A percentile compares a stretch with the other conserved stretches of the same genome.
Conservation (phyloP, 768 basidiomycete species). For the Russula griseocarnosa region DNA sequence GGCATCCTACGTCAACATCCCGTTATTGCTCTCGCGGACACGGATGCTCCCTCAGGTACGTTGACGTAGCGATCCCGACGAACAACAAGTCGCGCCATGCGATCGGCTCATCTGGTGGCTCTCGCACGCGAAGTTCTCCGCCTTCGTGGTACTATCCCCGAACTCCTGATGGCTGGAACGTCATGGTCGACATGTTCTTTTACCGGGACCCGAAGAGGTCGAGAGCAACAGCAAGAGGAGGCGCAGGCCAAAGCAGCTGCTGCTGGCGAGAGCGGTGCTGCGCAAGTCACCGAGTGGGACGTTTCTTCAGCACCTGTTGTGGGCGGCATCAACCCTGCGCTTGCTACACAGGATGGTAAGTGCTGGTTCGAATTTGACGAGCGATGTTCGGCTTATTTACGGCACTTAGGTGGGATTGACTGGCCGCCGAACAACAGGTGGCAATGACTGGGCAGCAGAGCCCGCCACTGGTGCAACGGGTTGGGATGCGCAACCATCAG, state of each 20-base stretch:
- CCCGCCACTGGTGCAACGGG: slow-evolving; percentile 27
- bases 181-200: slow-evolving; percentile 99
- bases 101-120: slow-evolving; percentile 98
- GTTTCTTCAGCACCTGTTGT: slow-evolving; percentile 60
- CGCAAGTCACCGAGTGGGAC: slow-evolving; percentile 67
- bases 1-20: slow-evolving; percentile 99
- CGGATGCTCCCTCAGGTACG: slow-evolving; percentile 95
- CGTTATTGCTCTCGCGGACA: slow-evolving; percentile 98
- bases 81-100: slow-evolving; percentile 99
- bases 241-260: slow-evolving; percentile 75
- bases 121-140: slow-evolving; percentile 97
- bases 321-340: slow-evolving; percentile 72
- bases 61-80: slow-evolving; percentile 97
- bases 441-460: slow-evolving; percentile 36
- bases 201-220: slow-evolving; percentile 98
- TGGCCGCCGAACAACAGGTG: too few relatives aligned
- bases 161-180: slow-evolving; percentile 89
- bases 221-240: slow-evolving; percentile 95
- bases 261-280: slow-evolving; percentile 53
- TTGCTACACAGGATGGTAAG: slow-evolving; percentile 62
- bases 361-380: slow-evolving; percentile 16
- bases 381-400: slow-evolving; percentile 2
- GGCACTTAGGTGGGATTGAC: too few relatives aligned
- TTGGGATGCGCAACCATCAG: slow-evolving; percentile 22
- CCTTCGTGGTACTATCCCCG: slow-evolving; percentile 88